These are phyloP conservation scores for Ramichloridium luteum DNA, from an alignment of 2,329 filamentous ascomycete species.

Conservation along the genomic window DNA sequence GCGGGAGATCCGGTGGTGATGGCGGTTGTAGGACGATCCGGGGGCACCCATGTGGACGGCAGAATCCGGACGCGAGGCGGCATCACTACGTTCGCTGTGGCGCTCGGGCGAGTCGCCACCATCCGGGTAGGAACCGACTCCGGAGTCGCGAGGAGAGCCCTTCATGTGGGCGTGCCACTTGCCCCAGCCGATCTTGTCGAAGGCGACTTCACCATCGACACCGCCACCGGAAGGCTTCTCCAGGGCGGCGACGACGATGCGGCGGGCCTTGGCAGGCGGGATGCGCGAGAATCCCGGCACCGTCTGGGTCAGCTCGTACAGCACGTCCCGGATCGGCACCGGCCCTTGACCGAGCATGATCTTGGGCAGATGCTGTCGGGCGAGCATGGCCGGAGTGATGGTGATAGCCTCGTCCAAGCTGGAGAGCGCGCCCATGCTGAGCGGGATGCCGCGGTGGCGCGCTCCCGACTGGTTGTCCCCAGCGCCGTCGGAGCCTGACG, in stretches of 20 bases:
- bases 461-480: conserved; percentile 14
- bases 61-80: conserved; percentile 23
- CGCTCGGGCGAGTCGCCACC: conserved; percentile 36
- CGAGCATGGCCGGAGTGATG: conserved; percentile 75
- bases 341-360: conserved; percentile 85
- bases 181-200: conserved; percentile 95
- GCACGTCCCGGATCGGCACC: conserved; percentile 86
- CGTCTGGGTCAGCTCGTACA: conserved; percentile 83
- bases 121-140: conserved; percentile 27
- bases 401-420: conserved; percentile 60
- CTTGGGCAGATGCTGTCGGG: conserved; percentile 78
- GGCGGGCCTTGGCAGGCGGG: conserved; percentile 75
- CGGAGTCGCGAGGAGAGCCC: conserved; percentile 33
- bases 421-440: conserved; percentile 41
- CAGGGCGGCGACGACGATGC: conserved; percentile 81
- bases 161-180: conserved; percentile 78
- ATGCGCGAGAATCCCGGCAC: conserved; percentile 88
- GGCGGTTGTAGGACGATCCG: too few species aligned
- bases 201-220: conserved; percentile 60
- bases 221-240: conserved; percentile 59
- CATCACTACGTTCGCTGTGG: conserved; percentile 33
- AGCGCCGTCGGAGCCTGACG: conserved; percentile 6
- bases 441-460: conserved; percentile 21
- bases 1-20: conserved; percentile 6
- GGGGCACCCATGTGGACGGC: conserved; percentile 21